Base-by-base conservation (phyloP, 305 asterid species). In the Fraxinus paxiana region DNA sequence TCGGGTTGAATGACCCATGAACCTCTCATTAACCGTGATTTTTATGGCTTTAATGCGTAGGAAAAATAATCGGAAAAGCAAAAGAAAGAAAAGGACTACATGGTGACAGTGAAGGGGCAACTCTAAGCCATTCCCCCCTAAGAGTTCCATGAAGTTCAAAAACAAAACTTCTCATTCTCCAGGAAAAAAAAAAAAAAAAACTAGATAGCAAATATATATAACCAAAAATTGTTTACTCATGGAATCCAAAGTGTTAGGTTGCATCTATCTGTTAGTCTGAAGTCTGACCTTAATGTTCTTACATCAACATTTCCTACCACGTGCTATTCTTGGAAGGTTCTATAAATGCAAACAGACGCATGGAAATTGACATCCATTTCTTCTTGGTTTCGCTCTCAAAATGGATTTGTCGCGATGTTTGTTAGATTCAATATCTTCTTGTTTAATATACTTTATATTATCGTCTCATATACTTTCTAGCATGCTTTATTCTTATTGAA, bases 261-360 rank as follows among this genome's bases (percentile, higher is more conserved):
- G 77, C 74, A 65, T 75, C 54, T 33, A 65, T 20, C 22, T 48
- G 69, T 61, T 38, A 63, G 56, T 82, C 71, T 48, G 78, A 79
- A 73, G 38, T 54, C 28, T 7, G 59, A 46, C 72, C 33, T 63
- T 9, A 4, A 75, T 67, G 51, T 76, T 69, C 31, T 15, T 48
- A 46, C 71, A 46, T 41, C 63, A 41, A 33, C 71, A 31, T 26
- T 30, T 30, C 73, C 67, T 77, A 15, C 59, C 33, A 33, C 13
- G 0, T 43, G 51, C 76, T 59, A 72, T 24, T 82, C n/a, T 30
- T 54, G 10, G 22, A 69, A 69, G 31, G 18, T 15, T 69, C 43
- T 69, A 17, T 75, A 38, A 34, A 8, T 61, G 38, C 76, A 72
- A 18, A 43, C 18, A 81, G 10, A 48, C 24, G 4, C 77, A 24